Conservation (phyloP, 2,329 filamentous ascomycete genomes). For the Dryadomyces quercivorus region DNA sequence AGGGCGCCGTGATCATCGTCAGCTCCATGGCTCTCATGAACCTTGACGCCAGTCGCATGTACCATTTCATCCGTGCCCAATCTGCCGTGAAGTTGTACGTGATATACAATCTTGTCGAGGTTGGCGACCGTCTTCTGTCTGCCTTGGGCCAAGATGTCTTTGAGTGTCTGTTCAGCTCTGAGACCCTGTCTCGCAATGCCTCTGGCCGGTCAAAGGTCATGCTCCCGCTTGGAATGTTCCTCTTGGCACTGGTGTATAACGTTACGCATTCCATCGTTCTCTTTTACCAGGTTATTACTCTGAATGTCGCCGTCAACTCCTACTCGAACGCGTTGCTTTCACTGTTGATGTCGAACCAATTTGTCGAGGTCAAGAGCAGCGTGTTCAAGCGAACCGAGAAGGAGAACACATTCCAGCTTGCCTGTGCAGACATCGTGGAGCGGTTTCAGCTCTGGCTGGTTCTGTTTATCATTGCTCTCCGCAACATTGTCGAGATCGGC, state of each 20-base stretch:
- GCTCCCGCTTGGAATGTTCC: slow-evolving; percentile 81
- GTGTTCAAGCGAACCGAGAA: slow-evolving; percentile 99
- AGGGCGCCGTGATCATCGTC: slow-evolving; percentile 75
- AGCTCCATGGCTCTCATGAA: slow-evolving; percentile 79
- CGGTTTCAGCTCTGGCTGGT: slow-evolving; percentile 97
- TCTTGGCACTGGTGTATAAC: slow-evolving; percentile 77
- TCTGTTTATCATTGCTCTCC: slow-evolving; percentile 87
- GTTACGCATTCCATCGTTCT: slow-evolving; percentile 75
- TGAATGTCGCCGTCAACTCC: slow-evolving; percentile 96
- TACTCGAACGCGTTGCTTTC: slow-evolving; percentile 94
- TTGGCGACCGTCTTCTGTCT: slow-evolving; percentile 78
- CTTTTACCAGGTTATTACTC: slow-evolving; percentile 94
- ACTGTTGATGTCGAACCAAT: slow-evolving; percentile 89
- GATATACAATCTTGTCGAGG: slow-evolving; percentile 95
- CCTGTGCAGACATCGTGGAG: slow-evolving; percentile 93
- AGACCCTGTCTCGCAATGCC: slow-evolving; percentile 77
- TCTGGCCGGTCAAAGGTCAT: slow-evolving; percentile 86
- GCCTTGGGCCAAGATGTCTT: slow-evolving; percentile 92
- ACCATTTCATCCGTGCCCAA: slow-evolving; percentile 92
- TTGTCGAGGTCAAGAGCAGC: slow-evolving; percentile 96
- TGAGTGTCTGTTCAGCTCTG: slow-evolving; percentile 86
- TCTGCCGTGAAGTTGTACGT: slow-evolving; percentile 97
- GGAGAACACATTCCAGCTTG: slow-evolving; percentile 92
- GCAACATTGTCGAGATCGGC: slow-evolving; percentile 92
- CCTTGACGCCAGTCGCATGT: slow-evolving; percentile 94